Conservation (phyloP, 345 rosid genomes). For the Excoecaria agallocha region DNA sequence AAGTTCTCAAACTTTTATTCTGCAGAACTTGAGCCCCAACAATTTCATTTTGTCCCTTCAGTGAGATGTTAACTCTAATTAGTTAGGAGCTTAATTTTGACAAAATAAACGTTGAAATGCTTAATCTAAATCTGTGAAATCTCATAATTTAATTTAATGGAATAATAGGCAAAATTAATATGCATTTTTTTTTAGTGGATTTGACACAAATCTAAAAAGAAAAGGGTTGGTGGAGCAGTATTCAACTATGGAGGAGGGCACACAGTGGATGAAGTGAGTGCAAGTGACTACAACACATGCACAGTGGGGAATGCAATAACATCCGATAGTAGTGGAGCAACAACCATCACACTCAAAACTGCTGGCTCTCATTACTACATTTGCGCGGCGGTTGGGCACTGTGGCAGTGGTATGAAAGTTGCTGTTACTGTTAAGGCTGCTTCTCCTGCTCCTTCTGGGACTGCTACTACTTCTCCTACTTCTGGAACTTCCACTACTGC, state of each 20-base stretch:
- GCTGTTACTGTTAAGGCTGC: conserved; percentile 13
- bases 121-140: no score
- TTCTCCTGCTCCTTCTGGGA: conserved; percentile 5
- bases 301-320: conserved; percentile 50
- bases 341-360: conserved; percentile 70
- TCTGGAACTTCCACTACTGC: no score
- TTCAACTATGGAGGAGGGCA: conserved; percentile 64
- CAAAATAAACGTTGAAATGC: no score
- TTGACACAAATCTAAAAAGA: neutral
- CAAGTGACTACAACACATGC: conserved; percentile 78
- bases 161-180: no score
- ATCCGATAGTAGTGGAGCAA: conserved; percentile 37
- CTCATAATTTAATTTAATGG: no score
- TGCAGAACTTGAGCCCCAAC: no score
- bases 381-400: conserved; percentile 62
- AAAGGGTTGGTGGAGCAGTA: conserved; percentile 26
- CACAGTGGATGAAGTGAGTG: conserved; percentile 75
- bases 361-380: conserved; percentile 77
- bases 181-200: no score
- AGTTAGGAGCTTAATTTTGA: no score
- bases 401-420: conserved; percentile 33
- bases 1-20: no score
- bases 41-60: no score
- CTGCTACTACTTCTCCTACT: neutral
- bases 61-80: no score